phyloP scores from a whole-genome alignment of 2,329 filamentous ascomycete genomes.

The Drechslerella dactyloides region DNA sequence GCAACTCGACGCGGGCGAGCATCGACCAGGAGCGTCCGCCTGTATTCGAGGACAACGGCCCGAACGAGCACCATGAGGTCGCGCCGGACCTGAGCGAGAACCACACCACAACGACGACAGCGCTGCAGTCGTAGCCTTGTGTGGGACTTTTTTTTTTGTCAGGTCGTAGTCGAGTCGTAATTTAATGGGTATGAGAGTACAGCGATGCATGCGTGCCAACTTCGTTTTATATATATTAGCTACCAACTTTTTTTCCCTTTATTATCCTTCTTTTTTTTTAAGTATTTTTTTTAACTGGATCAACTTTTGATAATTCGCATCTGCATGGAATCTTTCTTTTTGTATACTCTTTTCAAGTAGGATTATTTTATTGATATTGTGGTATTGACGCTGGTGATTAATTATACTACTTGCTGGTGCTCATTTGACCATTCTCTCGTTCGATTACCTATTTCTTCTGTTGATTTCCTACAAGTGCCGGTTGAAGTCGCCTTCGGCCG shows the following conservation, averaged over 20 bases:
- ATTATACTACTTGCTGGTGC: too few relatives aligned
- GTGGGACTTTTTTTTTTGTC: not conserved
- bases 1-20: conserved; percentile 31
- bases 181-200: too few relatives aligned
- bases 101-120: not conserved
- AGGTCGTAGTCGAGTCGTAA: too few relatives aligned
- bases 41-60: conserved; percentile 38
- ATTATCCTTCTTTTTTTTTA: not conserved
- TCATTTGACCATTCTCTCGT: too few relatives aligned
- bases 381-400: too few relatives aligned
- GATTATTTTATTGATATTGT: too few relatives aligned
- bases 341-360: too few relatives aligned
- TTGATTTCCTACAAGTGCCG: too few relatives aligned
- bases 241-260: not conserved
- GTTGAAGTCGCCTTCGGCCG: too few relatives aligned
- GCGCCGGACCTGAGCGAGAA: conserved; percentile 43
- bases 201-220: not conserved
- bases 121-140: conserved; percentile 24
- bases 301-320: too few relatives aligned
- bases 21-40: conserved; percentile 32
- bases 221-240: conserved; percentile 6
- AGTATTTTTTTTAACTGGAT: conserved; percentile 5
- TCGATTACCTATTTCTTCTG: too few relatives aligned
- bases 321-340: too few relatives aligned
- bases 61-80: conserved; percentile 36